Base-by-base conservation (phyloP, 352 stramenopile genomes). In the Phytopythium chamaehyphon region DNA sequence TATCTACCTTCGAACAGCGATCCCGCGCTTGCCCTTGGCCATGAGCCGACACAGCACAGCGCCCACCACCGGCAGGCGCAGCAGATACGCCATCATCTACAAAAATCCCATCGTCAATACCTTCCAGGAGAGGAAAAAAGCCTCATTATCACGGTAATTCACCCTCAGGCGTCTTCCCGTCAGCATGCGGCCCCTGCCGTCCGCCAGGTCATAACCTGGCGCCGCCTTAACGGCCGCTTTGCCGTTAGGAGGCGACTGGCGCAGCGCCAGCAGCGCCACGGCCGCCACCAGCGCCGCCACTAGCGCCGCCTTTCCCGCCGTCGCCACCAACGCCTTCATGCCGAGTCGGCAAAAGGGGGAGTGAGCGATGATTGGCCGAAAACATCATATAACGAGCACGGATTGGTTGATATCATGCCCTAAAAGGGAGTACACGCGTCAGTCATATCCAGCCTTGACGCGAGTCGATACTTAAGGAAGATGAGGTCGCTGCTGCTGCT, bases 1-100 rank as follows among this genome's bases (percentile, higher is more conserved):
- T n/a, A n/a, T n/a, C n/a, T n/a, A 76, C 59, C 71, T 76, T 24
- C 76, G 72, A 24, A 87, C 69, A 40, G 80, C 67, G 37, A 83
- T 23, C 50, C 86, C 75, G 8, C 81, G 68, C 54, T 88, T 88
- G 24, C 83, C 76, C n/a, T 71, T 73, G 37, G 61, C 58, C 40
- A 88, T 46, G 19, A 78, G 51, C 40, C 66, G 68, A 53, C 61
- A 63, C 23, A 88, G 18, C 31, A 85, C 62, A 18, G 66, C 68
- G 3, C 73, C 76, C 3, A 89, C 16, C n/a, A 82, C 69, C 2
- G 71, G 75, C 33, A 72, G 54, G n/a, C 71, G 76, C 37, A 64
- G 51, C 23, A 84, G 14, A 9, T 74, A 80, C 24, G 78, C 78
- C 57, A 84, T 57, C 8, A 60, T 4, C 57, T 68, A 22, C n/a